phyloP scores from a whole-genome alignment of 768 basidiomycete genomes.

The Thelephora ganbajun region DNA sequence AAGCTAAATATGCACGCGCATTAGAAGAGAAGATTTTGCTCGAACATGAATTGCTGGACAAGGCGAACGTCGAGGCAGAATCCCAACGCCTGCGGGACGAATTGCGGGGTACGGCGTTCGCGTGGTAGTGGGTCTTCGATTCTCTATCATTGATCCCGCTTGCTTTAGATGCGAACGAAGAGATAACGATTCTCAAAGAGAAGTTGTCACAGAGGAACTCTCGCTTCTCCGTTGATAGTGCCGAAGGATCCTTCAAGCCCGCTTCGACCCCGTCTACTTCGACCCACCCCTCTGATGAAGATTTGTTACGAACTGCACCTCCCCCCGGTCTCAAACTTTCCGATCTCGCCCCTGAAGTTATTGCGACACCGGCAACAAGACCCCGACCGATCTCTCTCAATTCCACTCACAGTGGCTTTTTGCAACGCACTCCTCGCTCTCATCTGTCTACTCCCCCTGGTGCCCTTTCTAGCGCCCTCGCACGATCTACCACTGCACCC shows the following conservation, averaged over 20 bases:
- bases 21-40: slow-evolving; percentile 95
- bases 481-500: slow-evolving; percentile 46
- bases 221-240: slow-evolving; percentile 13
- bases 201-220: slow-evolving; percentile 36
- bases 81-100: slow-evolving; percentile 87
- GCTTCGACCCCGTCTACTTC: slow-evolving; percentile 17
- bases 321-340: slow-evolving; percentile 48
- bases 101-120: slow-evolving; percentile 52
- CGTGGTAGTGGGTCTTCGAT: not conserved
- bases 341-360: slow-evolving; percentile 36
- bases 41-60: slow-evolving; percentile 89
- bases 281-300: slow-evolving; percentile 33
- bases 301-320: slow-evolving; percentile 42
- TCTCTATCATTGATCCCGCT: slow-evolving; percentile 6
- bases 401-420: slow-evolving; percentile 9
- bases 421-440: slow-evolving; percentile 31
- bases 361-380: slow-evolving; percentile 16
- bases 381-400: slow-evolving; percentile 6
- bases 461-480: slow-evolving; percentile 32
- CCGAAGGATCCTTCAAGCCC: slow-evolving; percentile 8
- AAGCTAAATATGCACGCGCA: slow-evolving; percentile 77
- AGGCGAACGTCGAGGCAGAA: slow-evolving; percentile 83
- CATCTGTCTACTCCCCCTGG: slow-evolving; percentile 25
- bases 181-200: slow-evolving; percentile 72
- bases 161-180: slow-evolving; percentile 63